Evolutionary conservation across 768 basidiomycete genomes (phyloP), one percentile per base, ranked within the genome.

Genomic region (Pisolithus tinctorius): DNA sequence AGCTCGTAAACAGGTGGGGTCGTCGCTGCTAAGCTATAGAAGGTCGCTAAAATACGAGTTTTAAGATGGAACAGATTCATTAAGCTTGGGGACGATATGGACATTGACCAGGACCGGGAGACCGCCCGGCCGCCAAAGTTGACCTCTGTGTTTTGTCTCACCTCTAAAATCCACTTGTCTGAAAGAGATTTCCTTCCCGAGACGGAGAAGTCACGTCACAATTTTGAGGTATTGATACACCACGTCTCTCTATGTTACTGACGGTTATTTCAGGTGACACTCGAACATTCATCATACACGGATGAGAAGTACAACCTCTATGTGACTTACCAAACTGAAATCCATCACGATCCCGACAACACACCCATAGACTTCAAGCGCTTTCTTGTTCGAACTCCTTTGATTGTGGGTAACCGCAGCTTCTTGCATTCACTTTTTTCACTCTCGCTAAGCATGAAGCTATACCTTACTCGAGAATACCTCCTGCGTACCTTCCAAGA

Each of bases 281-380:
- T 96, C 6, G 91, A 93, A 60, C 83, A 82, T 4, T 80, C 93
- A 2, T 79, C 81, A 13, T 93, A 73, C 61, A 86, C 84, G 0
- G 61, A 74, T 2, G 93, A 97, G 70, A 95, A 95, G 62, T 95
- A 80, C 63, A 72, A 69, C 6, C 75, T 98, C 16, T 97, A 77
- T 61, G 66, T 78, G 60, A 75, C 76, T 52, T 98, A 98, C 66
- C 95, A 93, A 64, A 66, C 64, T 29, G 73, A 81, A 6, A 82
- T 96, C 23, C 95, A 98, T 63, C 70, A 80, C 39, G 93, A 96
- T 42, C 56, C 64, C 1, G 67, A 75, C 2, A 80, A 77, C 29
- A 72, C 69, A 1, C 72, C 74, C 31, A 53, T 55, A 4, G 73
- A 77, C 1, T 95, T 95, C 63, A 70, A 69, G 50, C 65, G 79